These are phyloP conservation scores for Chalaropsis ovoidea DNA, from an alignment of 2,329 filamentous ascomycete genomes.

Conservation along the genomic window DNA sequence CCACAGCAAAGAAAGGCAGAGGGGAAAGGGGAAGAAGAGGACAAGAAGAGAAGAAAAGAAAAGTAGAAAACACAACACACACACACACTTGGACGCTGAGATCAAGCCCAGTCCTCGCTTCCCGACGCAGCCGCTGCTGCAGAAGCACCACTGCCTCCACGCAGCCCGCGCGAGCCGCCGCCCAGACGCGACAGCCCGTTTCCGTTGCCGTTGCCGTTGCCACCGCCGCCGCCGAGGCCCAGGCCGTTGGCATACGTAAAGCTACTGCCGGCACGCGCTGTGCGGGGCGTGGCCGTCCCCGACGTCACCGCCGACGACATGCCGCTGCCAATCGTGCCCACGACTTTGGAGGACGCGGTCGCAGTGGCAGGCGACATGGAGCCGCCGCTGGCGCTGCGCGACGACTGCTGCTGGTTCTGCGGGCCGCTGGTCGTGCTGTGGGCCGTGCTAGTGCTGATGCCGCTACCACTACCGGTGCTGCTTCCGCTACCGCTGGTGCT, in stretches of 20 bases:
- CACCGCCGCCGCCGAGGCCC: slow-evolving; percentile 9
- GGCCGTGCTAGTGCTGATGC: background rate
- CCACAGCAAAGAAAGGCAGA: slow-evolving; percentile 14
- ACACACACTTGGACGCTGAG: slow-evolving; percentile 35
- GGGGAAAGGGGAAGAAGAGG: slow-evolving; percentile 25
- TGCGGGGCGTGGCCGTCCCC: slow-evolving; percentile 21
- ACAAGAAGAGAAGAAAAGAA: slow-evolving; percentile 16
- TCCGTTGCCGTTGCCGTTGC: slow-evolving; percentile 13
- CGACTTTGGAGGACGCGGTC: background rate
- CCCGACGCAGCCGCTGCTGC: background rate
- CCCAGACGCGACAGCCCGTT: background rate
- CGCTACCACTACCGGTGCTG: background rate
- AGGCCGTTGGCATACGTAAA: slow-evolving; percentile 24
- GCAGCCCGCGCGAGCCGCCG: slow-evolving; percentile 16
- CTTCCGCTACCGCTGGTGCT: slow-evolving; percentile 23
- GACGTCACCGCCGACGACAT: slow-evolving; percentile 18
- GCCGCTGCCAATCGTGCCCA: slow-evolving; percentile 19
- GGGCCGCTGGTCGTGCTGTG: background rate
- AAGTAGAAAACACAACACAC: slow-evolving; percentile 18
- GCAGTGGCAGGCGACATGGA: slow-evolving; percentile 20
- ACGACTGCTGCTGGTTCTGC: slow-evolving; percentile 19
- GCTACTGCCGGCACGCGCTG: slow-evolving; percentile 1
- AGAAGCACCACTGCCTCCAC: slow-evolving; percentile 8
- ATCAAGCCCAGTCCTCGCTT: slow-evolving; percentile 31
- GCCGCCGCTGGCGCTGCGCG: slow-evolving; percentile 18